Base-by-base conservation (phyloP, 1,284 basidiomycete genomes). In the Cerioporus squamosus region DNA sequence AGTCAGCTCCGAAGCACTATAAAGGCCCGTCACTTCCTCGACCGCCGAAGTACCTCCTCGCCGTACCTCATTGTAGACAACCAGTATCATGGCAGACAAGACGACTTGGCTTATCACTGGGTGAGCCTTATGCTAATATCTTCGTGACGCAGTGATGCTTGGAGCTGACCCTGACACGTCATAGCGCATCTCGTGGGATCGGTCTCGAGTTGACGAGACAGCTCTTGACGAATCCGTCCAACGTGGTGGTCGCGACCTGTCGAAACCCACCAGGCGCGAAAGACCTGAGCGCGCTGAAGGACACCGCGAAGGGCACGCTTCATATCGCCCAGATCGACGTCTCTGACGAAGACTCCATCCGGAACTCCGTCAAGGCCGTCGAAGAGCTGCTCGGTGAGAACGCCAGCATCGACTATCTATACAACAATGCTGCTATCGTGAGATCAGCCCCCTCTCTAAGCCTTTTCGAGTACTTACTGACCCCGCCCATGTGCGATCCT, bases 381-480 rank as follows among this genome's bases (percentile, higher is more conserved):
- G 58, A 61, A 31, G 59, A 58, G 22, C 57, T 75, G 12, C 59
- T 79, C 20, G 71, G 70, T 9, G 65, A 65, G 12, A 55, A 55
- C 0, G 45, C 26, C 9, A 72, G 73, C 1, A 63, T 78, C 33
- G 75, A 78, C 63, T 77, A 76, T 33, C 65, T 79, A 14, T 57
- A 77, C 49, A 78, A 78, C 64, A 79, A 77, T 47, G 76, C 77
- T n/a, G 76, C 66, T 1, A 70, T 77, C 38, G 75, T 76, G 43
- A 26, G 72, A 60, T 18, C 6, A n/a, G n/a, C n/a, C 20, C 23
- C 18, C 5, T 17, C 3, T 31, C 31, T 18, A 5, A 2, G 12
- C 26, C 15, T 17, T 18, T 23, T 18, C 29, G 36, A 33, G 6
- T 20, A 8, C 48, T 40, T 20, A 8, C 48, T 40, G n/a, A 36